phyloP scores from a whole-genome alignment of 768 basidiomycete species.

The Chalciporus chontae region DNA sequence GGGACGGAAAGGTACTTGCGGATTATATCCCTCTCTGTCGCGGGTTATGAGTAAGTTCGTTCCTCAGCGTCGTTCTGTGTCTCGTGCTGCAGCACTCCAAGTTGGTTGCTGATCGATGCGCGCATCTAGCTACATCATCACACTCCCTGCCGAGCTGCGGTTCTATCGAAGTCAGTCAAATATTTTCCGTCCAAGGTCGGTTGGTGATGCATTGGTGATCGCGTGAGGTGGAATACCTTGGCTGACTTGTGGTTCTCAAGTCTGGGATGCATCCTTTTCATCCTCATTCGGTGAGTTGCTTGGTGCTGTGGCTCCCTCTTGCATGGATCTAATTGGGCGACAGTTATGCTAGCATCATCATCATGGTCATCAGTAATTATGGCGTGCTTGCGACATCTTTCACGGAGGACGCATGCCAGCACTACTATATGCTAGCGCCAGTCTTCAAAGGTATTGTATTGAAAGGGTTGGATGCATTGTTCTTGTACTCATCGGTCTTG shows the following conservation, averaged over 20 bases:
- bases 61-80: not conserved
- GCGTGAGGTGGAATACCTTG: not conserved
- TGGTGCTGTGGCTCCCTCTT: not conserved
- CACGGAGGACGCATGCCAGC: conserved; percentile 41
- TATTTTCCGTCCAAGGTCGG: conserved; percentile 27
- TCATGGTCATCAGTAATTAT: conserved; percentile 50
- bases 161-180: conserved; percentile 31
- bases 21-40: conserved; percentile 35
- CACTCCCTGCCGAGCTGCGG: conserved; percentile 31
- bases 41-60: conserved; percentile 35
- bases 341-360: conserved; percentile 41
- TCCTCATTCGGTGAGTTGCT: conserved; percentile 30
- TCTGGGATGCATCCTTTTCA: conserved; percentile 29
- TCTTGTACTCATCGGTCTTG: not conserved
- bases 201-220: not conserved
- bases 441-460: conserved; percentile 53
- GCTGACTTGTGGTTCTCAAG: conserved; percentile 6
- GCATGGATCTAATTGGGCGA: conserved; percentile 3
- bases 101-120: not conserved
- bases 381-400: conserved; percentile 57
- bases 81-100: not conserved
- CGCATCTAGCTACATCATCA: conserved; percentile 28
- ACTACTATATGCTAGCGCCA: conserved; percentile 51
- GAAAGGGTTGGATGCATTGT: not conserved
- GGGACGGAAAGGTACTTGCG: conserved; percentile 33